Evolutionary conservation across 306 rosid species (phyloP).

Genomic region (Begonia fuchsioides): DNA sequence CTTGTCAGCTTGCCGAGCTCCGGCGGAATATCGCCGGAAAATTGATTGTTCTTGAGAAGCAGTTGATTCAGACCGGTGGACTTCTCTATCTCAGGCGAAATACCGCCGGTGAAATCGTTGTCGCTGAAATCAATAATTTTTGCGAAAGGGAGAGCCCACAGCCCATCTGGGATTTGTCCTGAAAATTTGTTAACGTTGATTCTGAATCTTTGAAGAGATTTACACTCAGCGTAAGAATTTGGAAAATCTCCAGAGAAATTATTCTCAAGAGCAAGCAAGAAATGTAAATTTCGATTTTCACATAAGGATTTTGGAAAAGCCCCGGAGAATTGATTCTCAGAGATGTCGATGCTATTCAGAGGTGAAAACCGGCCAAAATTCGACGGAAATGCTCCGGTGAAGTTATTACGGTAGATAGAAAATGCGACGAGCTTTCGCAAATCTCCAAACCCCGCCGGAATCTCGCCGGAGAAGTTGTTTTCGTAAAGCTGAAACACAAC

Average conservation of each 20-base stretch:
- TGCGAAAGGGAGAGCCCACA: conserved; percentile 72
- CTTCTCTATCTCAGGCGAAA: conserved; percentile 42
- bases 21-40: conserved; percentile 66
- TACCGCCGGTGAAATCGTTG: conserved; percentile 51
- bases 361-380: conserved; percentile 59
- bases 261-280: conserved; percentile 79
- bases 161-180: conserved; percentile 47
- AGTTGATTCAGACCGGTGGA: conserved; percentile 55
- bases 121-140: conserved; percentile 62
- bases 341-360: conserved; percentile 70
- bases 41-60: conserved; percentile 41
- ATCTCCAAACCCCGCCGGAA: conserved; percentile 75
- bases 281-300: conserved; percentile 33
- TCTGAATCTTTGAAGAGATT: conserved; percentile 61
- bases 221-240: conserved; percentile 46
- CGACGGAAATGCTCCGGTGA: conserved; percentile 53
- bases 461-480: conserved; percentile 62
- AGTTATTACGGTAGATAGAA: conserved; percentile 57
- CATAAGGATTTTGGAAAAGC: conserved; percentile 74
- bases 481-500: conserved; percentile 63
- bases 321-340: conserved; percentile 86
- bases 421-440: conserved; percentile 52
- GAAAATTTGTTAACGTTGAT: conserved; percentile 47
- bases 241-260: conserved; percentile 69
- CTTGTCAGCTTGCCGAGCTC: conserved; percentile 56